Percentiles rank a stretch among this genome's conserved stretches.
phyloP scores from a whole-genome alignment of 2,329 filamentous ascomycete genomes.

The Trematosphaeria pertusa region DNA sequence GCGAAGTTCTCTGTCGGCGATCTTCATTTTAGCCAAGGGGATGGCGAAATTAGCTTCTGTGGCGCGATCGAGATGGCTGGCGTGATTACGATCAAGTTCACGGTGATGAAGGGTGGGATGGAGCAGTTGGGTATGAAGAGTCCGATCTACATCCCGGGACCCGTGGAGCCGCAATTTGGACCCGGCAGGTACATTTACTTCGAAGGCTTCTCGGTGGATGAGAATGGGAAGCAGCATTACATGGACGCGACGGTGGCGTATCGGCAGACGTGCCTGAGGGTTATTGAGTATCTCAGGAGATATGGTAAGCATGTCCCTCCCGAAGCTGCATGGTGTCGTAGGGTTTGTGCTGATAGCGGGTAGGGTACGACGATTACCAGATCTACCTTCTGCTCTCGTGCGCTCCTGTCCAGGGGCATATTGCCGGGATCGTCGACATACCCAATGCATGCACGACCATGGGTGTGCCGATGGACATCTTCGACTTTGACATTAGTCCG shows the following conservation, averaged over 20 bases:
- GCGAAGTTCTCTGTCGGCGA: slow-evolving; percentile 93
- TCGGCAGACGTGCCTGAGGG: slow-evolving; percentile 77
- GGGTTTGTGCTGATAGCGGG: slow-evolving; percentile 1
- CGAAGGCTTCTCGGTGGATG: slow-evolving; percentile 89
- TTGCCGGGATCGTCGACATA: slow-evolving; percentile 87
- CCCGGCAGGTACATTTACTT: slow-evolving; percentile 84
- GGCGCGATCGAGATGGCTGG: slow-evolving; percentile 92
- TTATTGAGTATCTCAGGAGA: slow-evolving; percentile 79
- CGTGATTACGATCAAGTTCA: slow-evolving; percentile 88
- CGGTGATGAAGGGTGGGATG: slow-evolving; percentile 83
- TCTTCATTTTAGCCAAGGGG: slow-evolving; percentile 85
- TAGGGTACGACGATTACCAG: slow-evolving; percentile 72
- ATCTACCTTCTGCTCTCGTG: slow-evolving; percentile 85
- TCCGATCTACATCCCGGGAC: slow-evolving; percentile 85
- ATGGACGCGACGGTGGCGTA: slow-evolving; percentile 88
- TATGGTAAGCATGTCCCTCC: slow-evolving; percentile 60
- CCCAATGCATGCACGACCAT: slow-evolving; percentile 91
- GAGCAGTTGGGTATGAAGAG: slow-evolving; percentile 77
- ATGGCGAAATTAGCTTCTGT: slow-evolving; percentile 83
- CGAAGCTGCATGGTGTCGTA: neutral
- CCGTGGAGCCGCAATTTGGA: slow-evolving; percentile 87
- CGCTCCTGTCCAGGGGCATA: slow-evolving; percentile 85
- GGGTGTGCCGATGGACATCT: slow-evolving; percentile 90
- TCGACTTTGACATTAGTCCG: slow-evolving; percentile 89
- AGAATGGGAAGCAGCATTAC: slow-evolving; percentile 88